phyloP scores from a whole-genome alignment of 257 asterid genomes.

The Jacaranda mimosifolia region DNA sequence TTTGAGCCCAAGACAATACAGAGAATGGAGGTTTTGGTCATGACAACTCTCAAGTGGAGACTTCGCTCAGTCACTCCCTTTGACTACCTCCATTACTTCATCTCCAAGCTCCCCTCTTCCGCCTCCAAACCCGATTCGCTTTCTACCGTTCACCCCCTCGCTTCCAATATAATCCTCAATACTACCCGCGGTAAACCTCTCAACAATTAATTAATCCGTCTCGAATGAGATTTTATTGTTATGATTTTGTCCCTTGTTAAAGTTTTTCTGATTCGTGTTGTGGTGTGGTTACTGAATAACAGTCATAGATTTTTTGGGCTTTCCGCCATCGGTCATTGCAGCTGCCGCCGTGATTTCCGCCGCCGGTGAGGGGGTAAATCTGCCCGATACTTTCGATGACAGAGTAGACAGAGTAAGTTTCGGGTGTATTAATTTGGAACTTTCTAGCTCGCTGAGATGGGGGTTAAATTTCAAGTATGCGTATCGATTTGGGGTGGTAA shows the following conservation, averaged over 20 bases:
- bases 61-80: conserved; percentile 67
- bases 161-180: conserved; percentile 50
- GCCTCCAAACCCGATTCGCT: conserved; percentile 23
- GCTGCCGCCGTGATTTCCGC: conserved; percentile 64
- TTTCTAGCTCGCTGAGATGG: not conserved
- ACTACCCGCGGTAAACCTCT: conserved; percentile 57
- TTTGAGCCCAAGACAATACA: conserved; percentile 53
- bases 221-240: not conserved
- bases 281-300: conserved; percentile 25
- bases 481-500: conserved; percentile 25
- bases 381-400: conserved; percentile 44
- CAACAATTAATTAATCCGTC: not conserved
- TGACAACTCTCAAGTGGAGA: conserved; percentile 58
- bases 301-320: conserved; percentile 55
- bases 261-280: conserved; percentile 19
- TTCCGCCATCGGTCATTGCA: conserved; percentile 61
- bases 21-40: conserved; percentile 64
- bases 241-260: not conserved
- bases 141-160: conserved; percentile 24
- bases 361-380: conserved; percentile 42
- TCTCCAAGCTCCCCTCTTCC: conserved; percentile 48
- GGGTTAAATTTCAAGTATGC: conserved; percentile 10
- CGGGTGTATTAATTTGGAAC: not conserved
- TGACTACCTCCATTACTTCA: conserved; percentile 58
- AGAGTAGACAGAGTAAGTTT: conserved; percentile 52